A percentile compares a stretch with the other conserved stretches of the same genome.
Evolutionary conservation across 2,329 filamentous ascomycete genomes (phyloP).

Genomic region (Chaetothyriales sp.): DNA sequence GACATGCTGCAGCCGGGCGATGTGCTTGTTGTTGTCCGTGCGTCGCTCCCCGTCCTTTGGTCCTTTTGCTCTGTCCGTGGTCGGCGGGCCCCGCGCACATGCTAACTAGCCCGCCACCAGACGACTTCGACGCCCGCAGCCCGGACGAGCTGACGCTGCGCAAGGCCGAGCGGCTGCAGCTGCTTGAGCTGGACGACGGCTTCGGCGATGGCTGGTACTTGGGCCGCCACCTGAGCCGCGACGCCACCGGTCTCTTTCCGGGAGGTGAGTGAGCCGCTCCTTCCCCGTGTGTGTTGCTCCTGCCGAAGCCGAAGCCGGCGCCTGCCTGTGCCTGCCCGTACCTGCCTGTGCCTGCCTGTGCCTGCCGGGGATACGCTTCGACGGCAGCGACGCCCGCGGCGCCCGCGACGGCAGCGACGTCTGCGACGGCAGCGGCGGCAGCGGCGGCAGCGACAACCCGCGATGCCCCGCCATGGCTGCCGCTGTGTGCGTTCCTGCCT

Average conservation of each 20-base stretch:
- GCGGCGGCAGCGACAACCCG: too few species aligned
- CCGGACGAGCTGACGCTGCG: slow-evolving; percentile 81
- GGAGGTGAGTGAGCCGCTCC: slow-evolving; percentile 25
- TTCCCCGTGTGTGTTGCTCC: too few species aligned
- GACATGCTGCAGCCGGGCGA: slow-evolving; percentile 25
- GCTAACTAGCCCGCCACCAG: slow-evolving; percentile 32
- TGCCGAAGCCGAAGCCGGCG: too few species aligned
- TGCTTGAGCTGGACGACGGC: slow-evolving; percentile 52
- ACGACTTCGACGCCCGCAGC: slow-evolving; percentile 84
- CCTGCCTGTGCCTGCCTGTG: too few species aligned
- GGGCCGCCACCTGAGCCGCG: slow-evolving; percentile 33
- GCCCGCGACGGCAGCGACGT: too few species aligned
- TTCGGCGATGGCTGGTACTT: slow-evolving; percentile 56
- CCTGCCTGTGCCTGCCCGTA: too few species aligned
- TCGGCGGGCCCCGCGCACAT: not conserved
- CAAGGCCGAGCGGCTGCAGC: slow-evolving; percentile 55
- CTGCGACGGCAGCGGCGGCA: too few species aligned
- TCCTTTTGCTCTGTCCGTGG: not conserved
- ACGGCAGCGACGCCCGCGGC: too few species aligned
- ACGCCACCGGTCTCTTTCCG: slow-evolving; percentile 34
- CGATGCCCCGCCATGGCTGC: too few species aligned
- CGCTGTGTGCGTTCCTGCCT: not conserved
- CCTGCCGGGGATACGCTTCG: too few species aligned
- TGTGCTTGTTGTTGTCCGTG: slow-evolving; percentile 33
- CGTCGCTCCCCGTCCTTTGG: slow-evolving; percentile 16